phyloP scores from a whole-genome alignment of 2,329 filamentous ascomycete genomes.

The Phaeosphaeria sp. region DNA sequence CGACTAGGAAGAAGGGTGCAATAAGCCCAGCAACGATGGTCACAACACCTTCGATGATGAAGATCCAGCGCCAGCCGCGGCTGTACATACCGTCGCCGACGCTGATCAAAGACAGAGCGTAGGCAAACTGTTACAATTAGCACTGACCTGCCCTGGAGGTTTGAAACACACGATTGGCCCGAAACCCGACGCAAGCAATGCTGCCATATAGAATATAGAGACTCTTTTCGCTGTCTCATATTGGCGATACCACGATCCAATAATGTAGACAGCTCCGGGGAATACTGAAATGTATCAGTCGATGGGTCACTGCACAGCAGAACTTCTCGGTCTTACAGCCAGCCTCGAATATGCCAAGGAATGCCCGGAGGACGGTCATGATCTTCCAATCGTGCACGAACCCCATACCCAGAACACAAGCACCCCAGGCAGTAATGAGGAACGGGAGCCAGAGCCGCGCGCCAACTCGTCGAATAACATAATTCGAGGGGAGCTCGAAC shows the following conservation, averaged over 20 bases:
- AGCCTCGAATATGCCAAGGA: constrained; percentile 33
- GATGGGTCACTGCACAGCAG: too few species aligned
- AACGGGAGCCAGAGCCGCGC: constrained; percentile 39
- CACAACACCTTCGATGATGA: constrained; percentile 28
- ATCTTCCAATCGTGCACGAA: constrained; percentile 29
- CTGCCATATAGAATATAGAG: constrained; percentile 36
- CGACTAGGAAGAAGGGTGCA: constrained; percentile 32
- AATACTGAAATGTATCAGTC: constrained; percentile 21
- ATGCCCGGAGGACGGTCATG: constrained; percentile 25
- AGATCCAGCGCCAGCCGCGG: constrained; percentile 40
- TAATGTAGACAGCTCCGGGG: constrained; percentile 32
- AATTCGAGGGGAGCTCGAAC: constrained; percentile 43
- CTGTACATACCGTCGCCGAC: constrained; percentile 41
- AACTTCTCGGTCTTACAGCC: constrained; percentile 18
- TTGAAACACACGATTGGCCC: constrained; percentile 35
- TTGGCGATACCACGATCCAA: constrained; percentile 35
- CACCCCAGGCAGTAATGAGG: constrained; percentile 35
- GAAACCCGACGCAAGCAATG: constrained; percentile 39
- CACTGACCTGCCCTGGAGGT: background rate
- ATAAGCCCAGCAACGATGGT: constrained; percentile 26
- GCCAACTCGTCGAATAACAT: constrained; percentile 39
- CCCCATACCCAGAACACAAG: constrained; percentile 33
- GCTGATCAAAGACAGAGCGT: constrained; percentile 39
- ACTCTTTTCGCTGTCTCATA: constrained; percentile 35
- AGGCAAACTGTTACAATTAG: constrained; percentile 31